A percentile compares a stretch with the other conserved stretches of the same genome.
phyloP scores from a whole-genome alignment of 2,329 filamentous ascomycete genomes.

The Neocatenulostroma microsporum region DNA sequence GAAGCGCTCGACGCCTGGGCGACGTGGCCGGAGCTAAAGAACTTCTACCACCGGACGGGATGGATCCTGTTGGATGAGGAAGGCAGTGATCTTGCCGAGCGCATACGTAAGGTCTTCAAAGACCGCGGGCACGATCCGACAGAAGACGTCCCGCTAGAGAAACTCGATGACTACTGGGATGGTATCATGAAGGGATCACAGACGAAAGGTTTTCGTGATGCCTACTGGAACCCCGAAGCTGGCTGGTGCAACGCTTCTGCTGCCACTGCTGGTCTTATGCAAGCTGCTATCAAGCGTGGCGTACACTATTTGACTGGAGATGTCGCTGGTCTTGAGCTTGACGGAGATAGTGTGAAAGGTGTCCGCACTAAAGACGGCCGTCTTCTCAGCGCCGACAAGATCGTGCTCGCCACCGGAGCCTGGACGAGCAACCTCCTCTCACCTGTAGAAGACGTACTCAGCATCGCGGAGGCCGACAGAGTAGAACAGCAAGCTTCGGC shows the following conservation, averaged over 20 bases:
- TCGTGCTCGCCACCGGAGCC: constrained; percentile 51
- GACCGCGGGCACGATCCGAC: constrained; percentile 36
- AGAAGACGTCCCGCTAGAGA: constrained; percentile 37
- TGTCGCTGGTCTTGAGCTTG: constrained; percentile 38
- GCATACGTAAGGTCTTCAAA: too few species aligned
- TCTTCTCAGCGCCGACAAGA: constrained; percentile 44
- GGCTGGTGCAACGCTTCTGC: constrained; percentile 48
- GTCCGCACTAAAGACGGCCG: constrained; percentile 43
- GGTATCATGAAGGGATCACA: constrained; percentile 34
- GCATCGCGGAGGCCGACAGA: constrained; percentile 39
- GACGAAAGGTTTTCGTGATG: constrained; percentile 31
- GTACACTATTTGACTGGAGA: constrained; percentile 41
- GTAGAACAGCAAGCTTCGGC: constrained; percentile 49
- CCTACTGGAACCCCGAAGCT: constrained; percentile 43
- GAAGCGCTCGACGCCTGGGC: constrained; percentile 34
- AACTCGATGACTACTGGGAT: constrained; percentile 35
- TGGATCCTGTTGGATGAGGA: constrained; percentile 48
- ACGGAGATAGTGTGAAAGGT: constrained; percentile 33
- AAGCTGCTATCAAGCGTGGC: constrained; percentile 37
- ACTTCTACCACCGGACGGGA: constrained; percentile 55
- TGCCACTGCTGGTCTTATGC: constrained; percentile 40
- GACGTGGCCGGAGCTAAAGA: constrained; percentile 21
- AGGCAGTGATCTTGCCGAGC: too few species aligned
- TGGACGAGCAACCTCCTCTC: constrained; percentile 49
- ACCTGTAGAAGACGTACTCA: constrained; percentile 38